Evolutionary conservation across 2,329 filamentous ascomycete genomes (phyloP), one percentile per base, ranked within the genome.

Genomic region (Ophiosphaerella narmari): DNA sequence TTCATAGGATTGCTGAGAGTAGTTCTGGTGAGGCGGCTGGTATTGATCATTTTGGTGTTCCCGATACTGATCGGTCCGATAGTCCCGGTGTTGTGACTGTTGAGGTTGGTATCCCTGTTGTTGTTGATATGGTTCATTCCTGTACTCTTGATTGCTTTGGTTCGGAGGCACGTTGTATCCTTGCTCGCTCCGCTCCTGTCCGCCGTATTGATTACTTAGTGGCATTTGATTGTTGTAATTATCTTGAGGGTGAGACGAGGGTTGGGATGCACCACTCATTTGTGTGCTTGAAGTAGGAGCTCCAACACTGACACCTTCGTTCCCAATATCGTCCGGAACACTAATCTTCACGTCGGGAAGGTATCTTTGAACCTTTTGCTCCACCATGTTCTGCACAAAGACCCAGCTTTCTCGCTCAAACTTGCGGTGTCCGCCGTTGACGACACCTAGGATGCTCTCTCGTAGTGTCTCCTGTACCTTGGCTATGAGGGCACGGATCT

Each of bases 321-420:
- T 66, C 23, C 65, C 65, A 39, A 68, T 68, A 16, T 68, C 65
- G 36, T 68, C 65, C 18, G 63, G 64, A 0, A 68, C 64, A 5
- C 50, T 53, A 42, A 68, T 68, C 48, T 67, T 64, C 11, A 68
- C 65, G 29, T 68, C 60, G 6, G 65, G 65, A 2, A 68, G 50
- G 26, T 68, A 67, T 21, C 48, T 57, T 37, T 68, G 65, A 3
- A 68, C 59, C 46, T 68, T 68, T 38, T 66, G 59, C 50, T 68
- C 65, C 8, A 68, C 65, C 45, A 62, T 68, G n/a, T 48, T 43
- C 33, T 68, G 65, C 29, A 68, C 65, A 16, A 68, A 67, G 14
- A 66, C 55, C 65, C 65, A 68, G 48, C 65, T 68, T 37, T 67
- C 54, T 8, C 54, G 62, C 52, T 68, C 65, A 32, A 68, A 63